A percentile compares a stretch with the other conserved stretches of the same genome.
Evolutionary conservation across 2,329 filamentous ascomycete species (phyloP).

Genomic region (Purpureocillium lavendulum): DNA sequence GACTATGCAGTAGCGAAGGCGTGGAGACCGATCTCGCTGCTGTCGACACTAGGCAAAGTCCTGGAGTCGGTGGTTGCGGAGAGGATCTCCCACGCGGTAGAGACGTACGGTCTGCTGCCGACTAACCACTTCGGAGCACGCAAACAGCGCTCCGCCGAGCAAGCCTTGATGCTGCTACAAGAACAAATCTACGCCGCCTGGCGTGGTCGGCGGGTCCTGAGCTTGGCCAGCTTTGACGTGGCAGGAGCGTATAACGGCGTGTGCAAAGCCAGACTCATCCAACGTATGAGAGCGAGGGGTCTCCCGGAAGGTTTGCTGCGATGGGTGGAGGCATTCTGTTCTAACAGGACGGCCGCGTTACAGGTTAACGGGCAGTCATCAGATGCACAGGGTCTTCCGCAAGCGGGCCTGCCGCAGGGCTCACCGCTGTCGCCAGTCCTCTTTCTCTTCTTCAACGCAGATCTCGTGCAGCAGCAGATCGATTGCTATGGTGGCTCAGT

Average conservation of each 20-base stretch:
- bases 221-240: conserved; percentile 7
- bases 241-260: conserved; percentile 9
- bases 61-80: conserved; percentile 6
- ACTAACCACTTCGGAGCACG: conserved; percentile 8
- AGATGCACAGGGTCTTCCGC: too few species aligned
- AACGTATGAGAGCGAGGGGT: conserved; percentile 7
- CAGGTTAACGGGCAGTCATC: too few species aligned
- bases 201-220: conserved; percentile 4
- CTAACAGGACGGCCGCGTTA: too few species aligned
- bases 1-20: too few species aligned
- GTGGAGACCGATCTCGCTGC: conserved; percentile 6
- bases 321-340: conserved; percentile 8
- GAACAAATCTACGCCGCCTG: conserved; percentile 5
- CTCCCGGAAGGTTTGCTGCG: conserved; percentile 5
- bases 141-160: conserved; percentile 5
- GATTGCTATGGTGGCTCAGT: conserved; percentile 14
- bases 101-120: conserved; percentile 4
- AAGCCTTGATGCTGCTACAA: conserved; percentile 6
- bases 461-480: conserved; percentile 23
- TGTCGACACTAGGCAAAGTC: conserved; percentile 15
- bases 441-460: conserved; percentile 27
- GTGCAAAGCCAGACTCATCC: too few species aligned
- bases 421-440: conserved; percentile 9
- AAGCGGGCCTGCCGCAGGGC: background rate
- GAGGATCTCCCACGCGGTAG: conserved; percentile 9